Evolutionary conservation across 208 protist genomes (phyloP).

Genomic region (Crithidia thermophila): DNA sequence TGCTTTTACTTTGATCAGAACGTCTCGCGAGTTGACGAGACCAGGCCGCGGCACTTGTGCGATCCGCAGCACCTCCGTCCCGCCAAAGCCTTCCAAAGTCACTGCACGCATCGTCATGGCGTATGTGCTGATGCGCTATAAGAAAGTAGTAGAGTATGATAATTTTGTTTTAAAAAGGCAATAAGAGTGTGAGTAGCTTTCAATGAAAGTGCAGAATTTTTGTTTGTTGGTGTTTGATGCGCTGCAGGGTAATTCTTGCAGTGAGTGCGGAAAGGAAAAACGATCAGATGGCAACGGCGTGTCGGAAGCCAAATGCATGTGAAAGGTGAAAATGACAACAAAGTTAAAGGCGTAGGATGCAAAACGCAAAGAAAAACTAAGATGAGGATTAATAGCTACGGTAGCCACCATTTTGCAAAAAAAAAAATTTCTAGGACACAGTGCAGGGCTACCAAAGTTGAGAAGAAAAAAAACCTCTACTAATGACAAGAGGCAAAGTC

Average conservation of each 20-base stretch:
- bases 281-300: too few species aligned
- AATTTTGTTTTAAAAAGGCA: too few species aligned
- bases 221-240: too few species aligned
- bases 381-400: not conserved
- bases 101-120: constrained; percentile 84
- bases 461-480: not conserved
- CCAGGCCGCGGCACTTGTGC: constrained; percentile 44
- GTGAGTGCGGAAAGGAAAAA: too few species aligned
- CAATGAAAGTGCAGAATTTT: too few species aligned
- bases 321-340: too few species aligned
- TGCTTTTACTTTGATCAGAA: constrained; percentile 89
- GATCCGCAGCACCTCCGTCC: constrained; percentile 56
- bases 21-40: constrained; percentile 41
- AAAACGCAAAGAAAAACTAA: not conserved
- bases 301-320: too few species aligned
- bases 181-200: too few species aligned
- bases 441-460: not conserved
- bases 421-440: not conserved
- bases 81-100: constrained; percentile 78
- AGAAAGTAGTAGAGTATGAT: too few species aligned
- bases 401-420: not conserved
- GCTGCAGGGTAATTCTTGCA: too few species aligned
- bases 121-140: not conserved
- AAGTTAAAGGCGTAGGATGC: too few species aligned
- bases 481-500: too few species aligned